Conservation (phyloP, 2,329 filamentous ascomycete genomes). For the Fusarium fujikuroi region DNA sequence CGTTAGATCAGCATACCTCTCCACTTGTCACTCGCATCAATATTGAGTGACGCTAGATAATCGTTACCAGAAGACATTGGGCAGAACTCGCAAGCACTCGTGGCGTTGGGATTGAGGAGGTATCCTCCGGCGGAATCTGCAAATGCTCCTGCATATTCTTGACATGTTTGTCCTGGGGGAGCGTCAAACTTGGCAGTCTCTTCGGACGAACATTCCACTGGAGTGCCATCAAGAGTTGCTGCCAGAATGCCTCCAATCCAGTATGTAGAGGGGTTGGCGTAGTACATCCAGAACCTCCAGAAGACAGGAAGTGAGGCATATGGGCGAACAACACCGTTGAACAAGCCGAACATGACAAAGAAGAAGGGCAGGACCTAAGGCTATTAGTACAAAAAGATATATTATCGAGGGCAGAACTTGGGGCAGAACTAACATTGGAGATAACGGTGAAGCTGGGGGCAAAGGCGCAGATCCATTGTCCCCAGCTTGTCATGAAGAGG, state of each 20-base stretch:
- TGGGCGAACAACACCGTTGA: constrained; percentile 81
- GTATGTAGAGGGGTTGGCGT: constrained; percentile 36
- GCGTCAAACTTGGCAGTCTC: constrained; percentile 62
- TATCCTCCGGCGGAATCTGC: constrained; percentile 62
- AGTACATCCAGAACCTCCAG: constrained; percentile 57
- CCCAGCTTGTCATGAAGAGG: constrained; percentile 79
- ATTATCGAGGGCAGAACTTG: not conserved
- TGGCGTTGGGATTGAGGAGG: constrained; percentile 70
- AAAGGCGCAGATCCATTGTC: constrained; percentile 87
- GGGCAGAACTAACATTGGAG: constrained; percentile 62
- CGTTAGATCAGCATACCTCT: constrained; percentile 17
- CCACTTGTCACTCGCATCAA: constrained; percentile 71
- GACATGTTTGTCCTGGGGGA: constrained; percentile 72
- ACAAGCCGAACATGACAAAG: constrained; percentile 80
- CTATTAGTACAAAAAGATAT: constrained; percentile 41
- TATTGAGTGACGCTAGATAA: constrained; percentile 69
- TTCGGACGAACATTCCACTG: constrained; percentile 55
- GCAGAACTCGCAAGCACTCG: constrained; percentile 74
- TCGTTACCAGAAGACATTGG: constrained; percentile 67
- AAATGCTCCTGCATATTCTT: constrained; percentile 70
- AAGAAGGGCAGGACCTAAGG: constrained; percentile 75
- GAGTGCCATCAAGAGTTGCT: constrained; percentile 29
- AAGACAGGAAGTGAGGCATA: constrained; percentile 73
- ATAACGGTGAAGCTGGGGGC: constrained; percentile 83
- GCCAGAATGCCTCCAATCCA: constrained; percentile 38